A percentile compares a stretch with the other conserved stretches of the same genome.
These are phyloP conservation scores for Ophiocordyceps robertsii DNA, from an alignment of 2,329 filamentous ascomycete species.

Conservation along the genomic window DNA sequence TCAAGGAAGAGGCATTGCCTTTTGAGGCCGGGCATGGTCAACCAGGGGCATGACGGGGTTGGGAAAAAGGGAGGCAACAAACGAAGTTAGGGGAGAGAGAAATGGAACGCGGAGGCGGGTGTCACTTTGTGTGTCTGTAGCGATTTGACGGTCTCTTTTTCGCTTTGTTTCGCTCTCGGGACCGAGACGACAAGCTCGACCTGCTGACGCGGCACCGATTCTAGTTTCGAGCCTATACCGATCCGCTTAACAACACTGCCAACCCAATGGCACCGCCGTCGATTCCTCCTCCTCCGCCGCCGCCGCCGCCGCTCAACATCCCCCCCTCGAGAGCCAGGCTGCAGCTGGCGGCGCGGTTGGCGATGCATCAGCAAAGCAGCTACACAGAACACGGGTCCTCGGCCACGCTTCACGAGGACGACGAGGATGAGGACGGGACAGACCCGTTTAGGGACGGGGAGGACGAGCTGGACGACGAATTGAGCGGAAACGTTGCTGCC, in stretches of 20 bases:
- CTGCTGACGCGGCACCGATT: constrained; percentile 5
- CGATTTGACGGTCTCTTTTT: constrained; percentile 3
- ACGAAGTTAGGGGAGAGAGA: not conserved
- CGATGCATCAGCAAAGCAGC: constrained; percentile 56
- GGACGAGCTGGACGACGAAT: constrained; percentile 37
- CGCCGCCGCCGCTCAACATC: constrained; percentile 67
- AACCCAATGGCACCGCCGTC: constrained; percentile 41
- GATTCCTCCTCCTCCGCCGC: constrained; percentile 50
- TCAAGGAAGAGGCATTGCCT: not conserved
- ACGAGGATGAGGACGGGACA: constrained; percentile 21
- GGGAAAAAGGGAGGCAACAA: not conserved
- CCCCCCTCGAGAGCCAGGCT: constrained; percentile 75
- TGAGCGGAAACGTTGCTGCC: constrained; percentile 30
- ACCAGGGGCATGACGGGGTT: not conserved
- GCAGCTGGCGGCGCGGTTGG: constrained; percentile 79
- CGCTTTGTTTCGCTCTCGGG: constrained; percentile 1
- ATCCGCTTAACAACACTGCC: constrained; percentile 34
- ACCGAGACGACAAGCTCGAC: constrained; percentile 2
- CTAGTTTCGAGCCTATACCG: constrained; percentile 47
- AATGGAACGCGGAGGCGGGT: not conserved
- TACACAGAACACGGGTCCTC: constrained; percentile 32
- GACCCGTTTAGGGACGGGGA: constrained; percentile 41
- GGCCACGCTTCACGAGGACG: constrained; percentile 23
- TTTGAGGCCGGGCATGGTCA: not conserved
- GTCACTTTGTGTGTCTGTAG: not conserved